Conservation (phyloP, 306 rosid species). For the Begonia masoniana region DNA sequence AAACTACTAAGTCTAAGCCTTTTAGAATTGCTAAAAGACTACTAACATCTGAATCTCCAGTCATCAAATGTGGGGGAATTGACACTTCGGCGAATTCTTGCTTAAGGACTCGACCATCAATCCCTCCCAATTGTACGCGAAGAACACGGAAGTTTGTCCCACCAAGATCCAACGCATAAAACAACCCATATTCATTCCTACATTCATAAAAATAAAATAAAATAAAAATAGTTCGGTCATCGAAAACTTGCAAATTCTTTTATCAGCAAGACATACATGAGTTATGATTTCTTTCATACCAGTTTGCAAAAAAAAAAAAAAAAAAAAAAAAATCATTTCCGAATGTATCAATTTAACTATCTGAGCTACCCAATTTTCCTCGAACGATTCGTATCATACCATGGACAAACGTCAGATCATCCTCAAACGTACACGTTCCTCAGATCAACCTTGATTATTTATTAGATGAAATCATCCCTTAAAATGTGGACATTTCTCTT, state of each 20-base stretch:
- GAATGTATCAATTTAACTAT: background rate
- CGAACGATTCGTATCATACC: no score
- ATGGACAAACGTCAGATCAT: no score
- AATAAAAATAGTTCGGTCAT: background rate
- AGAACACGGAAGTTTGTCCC: slow-evolving; percentile 91
- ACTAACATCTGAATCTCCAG: slow-evolving; percentile 64
- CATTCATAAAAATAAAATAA: background rate
- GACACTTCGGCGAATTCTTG: slow-evolving; percentile 63
- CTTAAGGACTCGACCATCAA: slow-evolving; percentile 33
- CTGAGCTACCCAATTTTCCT: no score
- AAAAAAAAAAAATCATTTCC: background rate
- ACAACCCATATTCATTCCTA: slow-evolving; percentile 82
- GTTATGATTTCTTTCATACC: no score
- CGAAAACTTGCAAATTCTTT: background rate
- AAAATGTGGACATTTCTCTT: no score
- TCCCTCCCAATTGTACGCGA: slow-evolving; percentile 79
- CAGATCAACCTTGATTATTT: no score
- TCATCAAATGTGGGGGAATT: slow-evolving; percentile 87
- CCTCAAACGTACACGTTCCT: no score
- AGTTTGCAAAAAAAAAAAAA: background rate
- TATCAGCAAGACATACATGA: background rate
- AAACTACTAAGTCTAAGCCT: slow-evolving; percentile 3
- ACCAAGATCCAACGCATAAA: slow-evolving; percentile 93
- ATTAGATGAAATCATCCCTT: no score
- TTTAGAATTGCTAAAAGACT: slow-evolving; percentile 16